Percentiles rank a stretch among this genome's conserved stretches.
Evolutionary conservation across 2,329 filamentous ascomycete genomes (phyloP).

Genomic region (Diaporthe sp.): DNA sequence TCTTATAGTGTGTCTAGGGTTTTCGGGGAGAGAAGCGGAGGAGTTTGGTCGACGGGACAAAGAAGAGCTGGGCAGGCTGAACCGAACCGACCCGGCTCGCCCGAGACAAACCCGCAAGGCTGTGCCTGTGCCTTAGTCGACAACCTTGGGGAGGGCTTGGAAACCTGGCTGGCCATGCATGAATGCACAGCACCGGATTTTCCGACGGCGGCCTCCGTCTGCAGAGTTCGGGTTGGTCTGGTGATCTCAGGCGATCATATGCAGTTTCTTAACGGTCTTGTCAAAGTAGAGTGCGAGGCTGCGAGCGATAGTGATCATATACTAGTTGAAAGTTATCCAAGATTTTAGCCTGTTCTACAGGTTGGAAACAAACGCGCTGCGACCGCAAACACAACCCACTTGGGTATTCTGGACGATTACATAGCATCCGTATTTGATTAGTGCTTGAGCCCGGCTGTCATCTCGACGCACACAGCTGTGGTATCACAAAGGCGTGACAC

Average conservation of each 20-base stretch:
- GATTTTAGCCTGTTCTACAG: not conserved
- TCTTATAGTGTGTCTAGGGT: not conserved
- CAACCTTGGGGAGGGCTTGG: constrained; percentile 4
- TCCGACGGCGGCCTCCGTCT: constrained; percentile 29
- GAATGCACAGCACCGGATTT: constrained; percentile 15
- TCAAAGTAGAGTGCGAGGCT: not conserved
- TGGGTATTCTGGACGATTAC: not conserved
- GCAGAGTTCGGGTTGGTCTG: constrained; percentile 6
- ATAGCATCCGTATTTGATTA: not conserved
- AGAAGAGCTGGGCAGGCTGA: not conserved
- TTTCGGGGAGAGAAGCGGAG: not conserved
- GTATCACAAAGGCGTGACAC: constrained; percentile 19
- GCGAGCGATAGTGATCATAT: not conserved
- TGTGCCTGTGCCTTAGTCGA: constrained; percentile 25
- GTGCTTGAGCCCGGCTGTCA: not conserved
- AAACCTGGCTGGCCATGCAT: constrained; percentile 10
- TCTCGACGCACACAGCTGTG: constrained; percentile 1
- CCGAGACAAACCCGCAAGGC: constrained; percentile 26
- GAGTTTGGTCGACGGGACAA: not conserved
- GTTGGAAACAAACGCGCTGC: not conserved
- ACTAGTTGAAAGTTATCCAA: not conserved
- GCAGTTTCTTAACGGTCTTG: not conserved
- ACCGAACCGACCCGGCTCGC: constrained; percentile 21
- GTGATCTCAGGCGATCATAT: constrained; percentile 22
- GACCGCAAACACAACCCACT: constrained; percentile 3